Conservation (phyloP, 768 basidiomycete genomes). For the Boletus rufocinnamomeus region DNA sequence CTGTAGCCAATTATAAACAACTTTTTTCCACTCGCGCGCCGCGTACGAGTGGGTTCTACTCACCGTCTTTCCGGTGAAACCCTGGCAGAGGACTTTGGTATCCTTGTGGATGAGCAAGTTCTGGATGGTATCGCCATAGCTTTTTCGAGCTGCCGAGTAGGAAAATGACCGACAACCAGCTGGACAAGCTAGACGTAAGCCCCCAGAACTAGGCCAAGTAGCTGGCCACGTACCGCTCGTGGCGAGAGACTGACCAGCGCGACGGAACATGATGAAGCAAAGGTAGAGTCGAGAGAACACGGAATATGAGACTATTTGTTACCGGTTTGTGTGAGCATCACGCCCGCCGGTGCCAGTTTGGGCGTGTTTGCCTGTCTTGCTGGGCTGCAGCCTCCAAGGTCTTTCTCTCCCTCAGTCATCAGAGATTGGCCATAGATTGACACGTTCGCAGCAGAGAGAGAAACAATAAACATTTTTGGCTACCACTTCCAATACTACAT, state of each 20-base stretch:
- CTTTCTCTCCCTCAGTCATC: neutral
- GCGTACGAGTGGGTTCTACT: constrained; percentile 21
- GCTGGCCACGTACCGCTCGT: constrained; percentile 45
- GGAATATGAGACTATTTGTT: constrained; percentile 12
- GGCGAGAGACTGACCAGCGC: constrained; percentile 58
- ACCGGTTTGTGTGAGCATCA: constrained; percentile 16
- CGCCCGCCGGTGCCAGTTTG: constrained; percentile 27
- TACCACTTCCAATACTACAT: constrained; percentile 20
- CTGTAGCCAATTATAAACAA: constrained; percentile 40
- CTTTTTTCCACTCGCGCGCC: neutral
- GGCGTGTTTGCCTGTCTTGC: constrained; percentile 25
- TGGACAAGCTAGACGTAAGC: constrained; percentile 24
- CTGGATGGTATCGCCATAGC: constrained; percentile 86
- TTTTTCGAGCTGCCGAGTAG: constrained; percentile 67
- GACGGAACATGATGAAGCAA: constrained; percentile 50
- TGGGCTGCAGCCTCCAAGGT: neutral
- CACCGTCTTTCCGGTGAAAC: constrained; percentile 96
- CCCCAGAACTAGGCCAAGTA: neutral
- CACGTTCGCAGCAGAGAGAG: constrained; percentile 5
- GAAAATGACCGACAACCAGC: constrained; percentile 82
- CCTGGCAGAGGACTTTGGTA: constrained; percentile 90
- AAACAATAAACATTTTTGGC: constrained; percentile 18
- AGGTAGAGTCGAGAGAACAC: constrained; percentile 11
- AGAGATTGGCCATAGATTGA: neutral
- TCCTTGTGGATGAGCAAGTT: constrained; percentile 94